Conservation (phyloP, 768 basidiomycete genomes). For the Mycena belliarum region DNA sequence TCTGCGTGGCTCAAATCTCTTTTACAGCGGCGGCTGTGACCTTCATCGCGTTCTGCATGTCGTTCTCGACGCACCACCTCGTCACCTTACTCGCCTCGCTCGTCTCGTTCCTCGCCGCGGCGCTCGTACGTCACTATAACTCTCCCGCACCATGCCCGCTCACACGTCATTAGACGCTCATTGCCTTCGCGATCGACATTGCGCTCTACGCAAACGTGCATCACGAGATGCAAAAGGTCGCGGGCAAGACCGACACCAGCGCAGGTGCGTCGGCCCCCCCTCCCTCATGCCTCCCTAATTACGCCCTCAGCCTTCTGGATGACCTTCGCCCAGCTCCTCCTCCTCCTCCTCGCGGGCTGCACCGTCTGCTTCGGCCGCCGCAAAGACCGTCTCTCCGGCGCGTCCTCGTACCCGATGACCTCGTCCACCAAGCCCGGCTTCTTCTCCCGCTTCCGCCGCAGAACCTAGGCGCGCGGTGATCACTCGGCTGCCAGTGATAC, state of each 20-base stretch:
- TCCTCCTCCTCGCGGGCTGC: constrained; percentile 64
- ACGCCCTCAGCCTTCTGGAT: constrained; percentile 71
- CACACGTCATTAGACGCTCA: constrained; percentile 42
- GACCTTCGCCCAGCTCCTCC: constrained; percentile 65
- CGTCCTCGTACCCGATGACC: constrained; percentile 36
- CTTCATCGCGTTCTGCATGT: constrained; percentile 63
- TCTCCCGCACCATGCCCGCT: neutral
- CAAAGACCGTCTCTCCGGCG: constrained; percentile 50
- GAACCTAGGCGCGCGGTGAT: constrained; percentile 26
- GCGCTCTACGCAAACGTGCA: constrained; percentile 66
- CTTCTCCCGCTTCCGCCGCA: constrained; percentile 41
- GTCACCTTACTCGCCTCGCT: constrained; percentile 65
- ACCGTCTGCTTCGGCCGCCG: constrained; percentile 72
- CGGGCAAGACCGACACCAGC: constrained; percentile 52
- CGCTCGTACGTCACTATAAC: constrained; percentile 32
- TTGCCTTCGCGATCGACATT: constrained; percentile 78
- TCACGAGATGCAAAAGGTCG: constrained; percentile 55
- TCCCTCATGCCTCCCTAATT: neutral
- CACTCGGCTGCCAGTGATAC: no score
- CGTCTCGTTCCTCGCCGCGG: constrained; percentile 69
- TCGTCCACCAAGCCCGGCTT: constrained; percentile 31
- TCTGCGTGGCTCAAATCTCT: neutral
- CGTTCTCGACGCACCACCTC: constrained; percentile 57
- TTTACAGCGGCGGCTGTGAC: constrained; percentile 51
- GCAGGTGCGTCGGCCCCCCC: constrained; percentile 50